phyloP scores from a whole-genome alignment of 1,284 basidiomycete species.

The Schizophyllum amplum region DNA sequence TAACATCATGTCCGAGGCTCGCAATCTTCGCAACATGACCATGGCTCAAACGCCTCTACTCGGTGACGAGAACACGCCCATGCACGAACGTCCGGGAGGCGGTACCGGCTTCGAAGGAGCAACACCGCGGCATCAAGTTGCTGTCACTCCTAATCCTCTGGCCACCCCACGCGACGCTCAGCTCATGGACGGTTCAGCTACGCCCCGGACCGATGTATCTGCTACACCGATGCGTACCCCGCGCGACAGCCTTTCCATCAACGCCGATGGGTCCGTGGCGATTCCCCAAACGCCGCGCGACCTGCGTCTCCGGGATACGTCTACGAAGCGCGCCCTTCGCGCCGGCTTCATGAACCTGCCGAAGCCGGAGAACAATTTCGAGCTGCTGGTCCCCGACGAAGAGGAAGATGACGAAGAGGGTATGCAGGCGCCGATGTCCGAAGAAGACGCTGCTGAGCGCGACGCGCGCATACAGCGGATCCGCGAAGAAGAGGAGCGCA shows the following conservation, averaged over 20 bases:
- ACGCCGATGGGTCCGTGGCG: constrained; percentile 53
- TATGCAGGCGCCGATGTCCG: constrained; percentile 36
- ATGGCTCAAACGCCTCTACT: constrained; percentile 90
- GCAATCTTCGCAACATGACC: constrained; percentile 91
- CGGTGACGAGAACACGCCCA: constrained; percentile 93
- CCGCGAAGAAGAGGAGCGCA: constrained; percentile 72
- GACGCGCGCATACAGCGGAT: constrained; percentile 70
- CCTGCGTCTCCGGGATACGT: constrained; percentile 52
- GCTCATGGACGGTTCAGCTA: constrained; percentile 45
- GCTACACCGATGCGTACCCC: constrained; percentile 85
- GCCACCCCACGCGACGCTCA: constrained; percentile 68
- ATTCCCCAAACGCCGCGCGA: constrained; percentile 70
- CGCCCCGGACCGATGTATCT: constrained; percentile 47
- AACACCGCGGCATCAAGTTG: constrained; percentile 80
- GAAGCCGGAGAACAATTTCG: constrained; percentile 96
- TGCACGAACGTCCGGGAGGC: constrained; percentile 63
- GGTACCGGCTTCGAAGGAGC: constrained; percentile 90
- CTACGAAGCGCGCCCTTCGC: constrained; percentile 67
- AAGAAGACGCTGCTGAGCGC: constrained; percentile 90
- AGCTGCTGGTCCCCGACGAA: constrained; percentile 86
- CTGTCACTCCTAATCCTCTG: constrained; percentile 93
- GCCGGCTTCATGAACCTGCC: constrained; percentile 83
- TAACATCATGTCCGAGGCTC: constrained; percentile 89
- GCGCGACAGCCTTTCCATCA: constrained; percentile 87
- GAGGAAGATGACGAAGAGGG: constrained; percentile 55